A percentile compares a stretch with the other conserved stretches of the same genome.
Conservation (phyloP, 108 stramenopile species). For the Chaetoceros tenuissimus region DNA sequence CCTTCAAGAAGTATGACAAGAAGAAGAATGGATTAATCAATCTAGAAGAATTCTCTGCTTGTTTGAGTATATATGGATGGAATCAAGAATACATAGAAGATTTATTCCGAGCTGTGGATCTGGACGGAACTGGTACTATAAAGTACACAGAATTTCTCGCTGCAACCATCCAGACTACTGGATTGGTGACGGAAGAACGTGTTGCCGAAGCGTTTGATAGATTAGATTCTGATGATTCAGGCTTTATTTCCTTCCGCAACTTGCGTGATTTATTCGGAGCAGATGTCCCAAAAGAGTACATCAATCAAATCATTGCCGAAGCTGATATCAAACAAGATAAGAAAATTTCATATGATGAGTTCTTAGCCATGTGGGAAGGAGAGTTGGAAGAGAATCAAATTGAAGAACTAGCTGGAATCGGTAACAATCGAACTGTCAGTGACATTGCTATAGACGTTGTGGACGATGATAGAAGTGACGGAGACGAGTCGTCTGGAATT, state of each 20-base stretch:
- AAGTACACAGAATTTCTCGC: conserved; percentile 90
- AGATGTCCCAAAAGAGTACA: conserved; percentile 36
- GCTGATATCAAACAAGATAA: conserved; percentile 79
- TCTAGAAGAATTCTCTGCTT: conserved; percentile 58
- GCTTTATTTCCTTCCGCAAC: conserved; percentile 67
- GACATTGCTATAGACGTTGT: not conserved
- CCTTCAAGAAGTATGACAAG: conserved; percentile 44
- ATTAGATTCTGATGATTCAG: conserved; percentile 81
- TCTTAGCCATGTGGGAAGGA: conserved; percentile 13
- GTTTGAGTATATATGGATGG: conserved; percentile 38
- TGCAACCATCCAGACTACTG: conserved; percentile 79
- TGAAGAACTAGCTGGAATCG: not conserved
- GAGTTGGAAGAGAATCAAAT: not conserved
- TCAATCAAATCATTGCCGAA: conserved; percentile 83
- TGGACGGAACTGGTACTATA: conserved; percentile 69
- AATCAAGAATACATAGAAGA: conserved; percentile 58
- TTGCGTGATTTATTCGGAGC: conserved; percentile 60
- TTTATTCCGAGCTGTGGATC: conserved; percentile 65
- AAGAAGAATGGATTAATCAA: conserved; percentile 48
- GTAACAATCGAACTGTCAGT: not conserved
- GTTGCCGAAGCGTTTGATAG: conserved; percentile 89
- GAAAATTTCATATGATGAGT: conserved; percentile 78
- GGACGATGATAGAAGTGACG: no score
- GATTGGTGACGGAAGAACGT: conserved; percentile 64
- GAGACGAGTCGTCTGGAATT: no score